A percentile compares a stretch with the other conserved stretches of the same genome.
Conservation (phyloP, 2,329 filamentous ascomycete species). For the Colletotrichum tabaci region DNA sequence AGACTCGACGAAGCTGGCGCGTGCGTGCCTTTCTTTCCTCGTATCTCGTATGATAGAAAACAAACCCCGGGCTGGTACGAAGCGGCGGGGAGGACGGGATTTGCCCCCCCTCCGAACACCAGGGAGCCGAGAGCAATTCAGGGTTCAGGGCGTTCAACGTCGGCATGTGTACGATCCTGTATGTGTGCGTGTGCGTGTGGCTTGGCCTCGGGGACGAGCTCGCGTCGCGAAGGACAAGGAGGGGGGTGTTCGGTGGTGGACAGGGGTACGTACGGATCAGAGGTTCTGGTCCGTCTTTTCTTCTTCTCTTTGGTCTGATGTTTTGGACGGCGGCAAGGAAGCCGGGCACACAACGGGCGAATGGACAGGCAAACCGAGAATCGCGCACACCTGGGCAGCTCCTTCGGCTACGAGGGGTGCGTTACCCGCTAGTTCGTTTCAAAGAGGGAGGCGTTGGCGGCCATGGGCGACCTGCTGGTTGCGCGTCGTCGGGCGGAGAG, state of each 20-base stretch:
- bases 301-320: neutral
- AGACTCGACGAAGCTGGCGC: neutral
- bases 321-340: conserved; percentile 16
- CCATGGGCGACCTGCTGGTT: neutral
- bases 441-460: neutral
- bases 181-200: conserved; percentile 9
- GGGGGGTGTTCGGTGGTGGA: neutral
- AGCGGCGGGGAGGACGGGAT: neutral
- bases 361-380: neutral
- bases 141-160: conserved; percentile 33
- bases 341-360: no score
- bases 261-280: neutral
- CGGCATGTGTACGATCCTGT: neutral
- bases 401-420: neutral
- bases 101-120: neutral
- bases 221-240: conserved; percentile 27
- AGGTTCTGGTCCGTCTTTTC: neutral
- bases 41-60: neutral
- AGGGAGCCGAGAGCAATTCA: conserved; percentile 12
- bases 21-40: neutral
- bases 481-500: conserved; percentile 6
- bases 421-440: neutral
- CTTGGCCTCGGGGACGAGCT: conserved; percentile 16
- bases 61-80: neutral
- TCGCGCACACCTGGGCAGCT: neutral